phyloP scores from a whole-genome alignment of 2,329 filamentous ascomycete genomes.

The Diaporthe caulivora region DNA sequence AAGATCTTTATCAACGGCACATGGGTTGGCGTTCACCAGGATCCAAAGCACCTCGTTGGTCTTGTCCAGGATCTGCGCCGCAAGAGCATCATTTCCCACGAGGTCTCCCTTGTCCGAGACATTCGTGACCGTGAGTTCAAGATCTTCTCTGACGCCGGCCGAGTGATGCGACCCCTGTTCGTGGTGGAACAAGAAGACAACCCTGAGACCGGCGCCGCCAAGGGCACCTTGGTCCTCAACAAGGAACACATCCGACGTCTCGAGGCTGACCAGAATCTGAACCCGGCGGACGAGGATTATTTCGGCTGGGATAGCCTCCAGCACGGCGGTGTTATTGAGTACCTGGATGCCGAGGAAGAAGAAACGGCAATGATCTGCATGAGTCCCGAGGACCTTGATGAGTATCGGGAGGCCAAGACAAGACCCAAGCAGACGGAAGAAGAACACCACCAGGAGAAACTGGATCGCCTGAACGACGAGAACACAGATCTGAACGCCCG shows the following conservation, averaged over 20 bases:
- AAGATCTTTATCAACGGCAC: conserved; percentile 99
- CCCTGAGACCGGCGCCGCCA: conserved; percentile 66
- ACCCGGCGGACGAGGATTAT: conserved; percentile 69
- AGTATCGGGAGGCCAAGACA: conserved; percentile 76
- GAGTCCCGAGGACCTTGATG: conserved; percentile 94
- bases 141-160: conserved; percentile 96
- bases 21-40: conserved; percentile 95
- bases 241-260: conserved; percentile 84
- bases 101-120: conserved; percentile 94
- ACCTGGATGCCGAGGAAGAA: conserved; percentile 97
- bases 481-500: conserved; percentile 82
- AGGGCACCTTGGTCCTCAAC: conserved; percentile 83
- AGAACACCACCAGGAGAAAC: conserved; percentile 77
- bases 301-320: conserved; percentile 93
- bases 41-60: conserved; percentile 86
- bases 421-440: conserved; percentile 79
- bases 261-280: conserved; percentile 77
- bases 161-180: conserved; percentile 93
- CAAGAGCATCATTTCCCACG: conserved; percentile 86
- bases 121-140: conserved; percentile 98
- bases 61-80: conserved; percentile 83
- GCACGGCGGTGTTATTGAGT: conserved; percentile 88
- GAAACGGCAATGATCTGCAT: conserved; percentile 99
- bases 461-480: conserved; percentile 73
- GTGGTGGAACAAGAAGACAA: conserved; percentile 92